Evolutionary conservation across 495 filamentous ascomycete genomes (phyloP), one percentile per base, ranked within the genome.

Genomic region (Aspergillus cavernicola): DNA sequence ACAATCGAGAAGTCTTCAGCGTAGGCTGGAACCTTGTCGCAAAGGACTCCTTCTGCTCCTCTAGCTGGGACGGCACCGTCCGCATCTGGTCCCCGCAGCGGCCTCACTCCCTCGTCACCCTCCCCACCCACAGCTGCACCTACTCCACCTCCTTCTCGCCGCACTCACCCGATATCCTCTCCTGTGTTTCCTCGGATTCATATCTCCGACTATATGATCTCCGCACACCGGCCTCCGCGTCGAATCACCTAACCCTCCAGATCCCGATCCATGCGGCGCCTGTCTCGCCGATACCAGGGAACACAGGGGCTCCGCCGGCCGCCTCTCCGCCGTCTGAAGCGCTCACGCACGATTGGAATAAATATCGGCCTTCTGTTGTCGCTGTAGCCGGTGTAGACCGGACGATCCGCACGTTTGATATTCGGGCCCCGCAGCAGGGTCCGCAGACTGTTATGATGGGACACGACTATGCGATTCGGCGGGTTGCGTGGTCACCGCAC

Each of bases 291-390:
- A 71, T 71, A 24, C 71, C 68, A 53, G 56, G 66, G 20, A 57
- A 63, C 59, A 40, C 66, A 52, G 58, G 73, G 58, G 44, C 70
- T n/a, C 58, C 68, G 6, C 61, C 68, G 1, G 61, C 58, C 6
- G 57, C 63, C 1, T 50, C 58, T 33, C 69, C 79, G n/a, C 86
- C 86, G 0, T 75, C 79, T 15, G 93, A 98, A 73, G 80, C 86
- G 24, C 80, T 98, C 13, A 97, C 92, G 2, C 93, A 97, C 66
- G 93, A 98, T 70, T 97, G 95, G 95, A 98, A 98, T 68, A 98
- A 98, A 66, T 98, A 98, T 66, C 84, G 87, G 2, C 81, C 88
- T 26, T 85, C 82, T 0, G 75, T 96, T 16, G 66, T 98, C 36
- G 95, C 95, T 0, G 86, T 88, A 0, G 93, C 80, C 0, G 93